Percentiles rank a stretch among this genome's conserved stretches.
These are phyloP conservation scores for Euphrasia arctica DNA, from an alignment of 305 asterid species.

Conservation along the genomic window DNA sequence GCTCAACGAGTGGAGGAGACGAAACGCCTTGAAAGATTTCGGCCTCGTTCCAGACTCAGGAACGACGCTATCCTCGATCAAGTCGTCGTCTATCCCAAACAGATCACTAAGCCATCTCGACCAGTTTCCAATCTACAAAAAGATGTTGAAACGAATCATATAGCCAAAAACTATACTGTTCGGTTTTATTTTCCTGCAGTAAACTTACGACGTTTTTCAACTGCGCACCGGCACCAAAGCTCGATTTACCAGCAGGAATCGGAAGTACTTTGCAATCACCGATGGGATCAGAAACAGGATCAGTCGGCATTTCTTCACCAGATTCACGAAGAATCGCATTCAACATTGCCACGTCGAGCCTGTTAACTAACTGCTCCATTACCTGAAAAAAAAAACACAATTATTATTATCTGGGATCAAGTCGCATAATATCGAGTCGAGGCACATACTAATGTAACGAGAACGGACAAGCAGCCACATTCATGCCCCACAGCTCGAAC, in stretches of 20 bases:
- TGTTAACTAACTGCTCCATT: conserved; percentile 85
- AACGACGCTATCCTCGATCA: conserved; percentile 27
- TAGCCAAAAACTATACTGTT: neutral
- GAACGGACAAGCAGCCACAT: conserved; percentile 85
- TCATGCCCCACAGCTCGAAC: conserved; percentile 76
- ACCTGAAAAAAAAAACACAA: conserved; percentile 38
- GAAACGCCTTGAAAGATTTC: conserved; percentile 57
- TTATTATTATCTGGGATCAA: neutral
- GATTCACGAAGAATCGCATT: conserved; percentile 92
- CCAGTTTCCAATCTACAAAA: conserved; percentile 79
- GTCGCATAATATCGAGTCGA: neutral
- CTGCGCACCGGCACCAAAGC: conserved; percentile 91
- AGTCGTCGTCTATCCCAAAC: conserved; percentile 67
- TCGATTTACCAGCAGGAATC: conserved; percentile 74
- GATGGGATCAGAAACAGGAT: conserved; percentile 95
- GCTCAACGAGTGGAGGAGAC: conserved; percentile 73
- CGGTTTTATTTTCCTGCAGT: neutral
- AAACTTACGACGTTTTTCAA: conserved; percentile 84
- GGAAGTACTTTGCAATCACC: conserved; percentile 80
- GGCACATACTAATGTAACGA: conserved; percentile 56
- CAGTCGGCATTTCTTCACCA: conserved; percentile 84
- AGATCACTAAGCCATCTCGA: conserved; percentile 81
- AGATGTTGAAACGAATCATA: too few species aligned
- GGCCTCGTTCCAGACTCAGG: conserved; percentile 33
- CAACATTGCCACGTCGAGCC: conserved; percentile 93